Evolutionary conservation across 495 filamentous ascomycete species (phyloP).

Genomic region (Annulohypoxylon stygium): DNA sequence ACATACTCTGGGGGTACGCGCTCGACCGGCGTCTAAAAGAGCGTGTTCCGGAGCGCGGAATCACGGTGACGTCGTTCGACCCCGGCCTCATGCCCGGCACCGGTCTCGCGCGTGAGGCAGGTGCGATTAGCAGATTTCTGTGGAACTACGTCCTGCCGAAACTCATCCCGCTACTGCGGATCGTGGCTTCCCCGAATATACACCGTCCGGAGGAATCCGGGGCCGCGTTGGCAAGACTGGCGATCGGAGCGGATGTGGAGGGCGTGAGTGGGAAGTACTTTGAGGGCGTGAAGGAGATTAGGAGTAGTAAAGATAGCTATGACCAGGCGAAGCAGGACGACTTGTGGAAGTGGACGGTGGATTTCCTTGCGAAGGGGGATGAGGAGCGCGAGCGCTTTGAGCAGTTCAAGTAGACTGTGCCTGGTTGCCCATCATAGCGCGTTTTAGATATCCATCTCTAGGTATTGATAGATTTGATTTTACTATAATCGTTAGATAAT

Average conservation of each 20-base stretch:
- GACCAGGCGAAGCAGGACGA: slow-evolving; percentile 60
- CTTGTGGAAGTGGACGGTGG: slow-evolving; percentile 65
- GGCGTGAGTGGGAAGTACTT: slow-evolving; percentile 57
- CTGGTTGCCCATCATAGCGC: not conserved
- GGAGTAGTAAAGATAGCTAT: slow-evolving; percentile 56
- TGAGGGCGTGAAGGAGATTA: slow-evolving; percentile 54
- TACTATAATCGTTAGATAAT: not conserved
- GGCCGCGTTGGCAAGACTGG: slow-evolving; percentile 54
- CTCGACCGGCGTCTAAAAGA: slow-evolving; percentile 52
- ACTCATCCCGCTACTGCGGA: slow-evolving; percentile 52
- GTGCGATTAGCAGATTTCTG: slow-evolving; percentile 31
- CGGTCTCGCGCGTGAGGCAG: slow-evolving; percentile 53
- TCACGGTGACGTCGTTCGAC: slow-evolving; percentile 58
- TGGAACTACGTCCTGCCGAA: slow-evolving; percentile 56
- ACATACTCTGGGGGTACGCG: slow-evolving; percentile 71
- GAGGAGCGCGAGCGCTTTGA: slow-evolving; percentile 52
- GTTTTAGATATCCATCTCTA: not conserved
- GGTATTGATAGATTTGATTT: not conserved
- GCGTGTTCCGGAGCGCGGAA: slow-evolving; percentile 40
- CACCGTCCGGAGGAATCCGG: slow-evolving; percentile 57
- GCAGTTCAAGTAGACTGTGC: slow-evolving; percentile 25
- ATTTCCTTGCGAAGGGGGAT: slow-evolving; percentile 53
- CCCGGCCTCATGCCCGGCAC: slow-evolving; percentile 65
- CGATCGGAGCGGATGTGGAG: slow-evolving; percentile 45
- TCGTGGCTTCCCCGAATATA: slow-evolving; percentile 51